Evolutionary conservation across 768 basidiomycete genomes (phyloP).

Genomic region (Tricholoma bakamatsutake): DNA sequence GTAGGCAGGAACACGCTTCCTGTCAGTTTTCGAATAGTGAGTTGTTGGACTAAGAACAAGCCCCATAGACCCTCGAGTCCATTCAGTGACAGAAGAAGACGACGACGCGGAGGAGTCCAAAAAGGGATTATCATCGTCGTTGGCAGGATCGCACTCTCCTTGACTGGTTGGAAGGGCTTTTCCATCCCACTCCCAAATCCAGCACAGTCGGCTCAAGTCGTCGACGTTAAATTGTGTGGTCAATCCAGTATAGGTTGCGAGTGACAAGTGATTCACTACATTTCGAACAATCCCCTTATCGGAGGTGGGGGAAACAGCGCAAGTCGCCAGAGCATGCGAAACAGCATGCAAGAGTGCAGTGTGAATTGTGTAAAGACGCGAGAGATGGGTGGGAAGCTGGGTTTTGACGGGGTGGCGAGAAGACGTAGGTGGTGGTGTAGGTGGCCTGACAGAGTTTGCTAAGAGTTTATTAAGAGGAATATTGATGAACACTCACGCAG

Average conservation of each 20-base stretch:
- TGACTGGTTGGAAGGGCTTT: slow-evolving; percentile 27
- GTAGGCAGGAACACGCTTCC: slow-evolving; percentile 71
- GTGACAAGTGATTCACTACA: slow-evolving; percentile 72
- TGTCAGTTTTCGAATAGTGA: slow-evolving; percentile 60
- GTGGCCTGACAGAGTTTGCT: slow-evolving; percentile 35
- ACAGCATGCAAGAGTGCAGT: slow-evolving; percentile 75
- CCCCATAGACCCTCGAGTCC: slow-evolving; percentile 79
- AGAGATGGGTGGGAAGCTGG: slow-evolving; percentile 50
- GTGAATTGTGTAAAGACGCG: slow-evolving; percentile 58
- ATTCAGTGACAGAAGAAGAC: slow-evolving; percentile 46
- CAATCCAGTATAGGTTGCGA: slow-evolving; percentile 64
- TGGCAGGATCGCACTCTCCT: slow-evolving; percentile 4
- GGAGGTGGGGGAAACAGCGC: slow-evolving; percentile 67
- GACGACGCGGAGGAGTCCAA: slow-evolving; percentile 28
- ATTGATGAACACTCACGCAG: slow-evolving; percentile 34
- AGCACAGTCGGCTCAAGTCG: slow-evolving; percentile 72
- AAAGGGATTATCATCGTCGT: slow-evolving; percentile 71
- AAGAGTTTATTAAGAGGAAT: neutral
- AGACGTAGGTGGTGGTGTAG: slow-evolving; percentile 51
- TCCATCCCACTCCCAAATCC: slow-evolving; percentile 88
- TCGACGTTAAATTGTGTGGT: slow-evolving; percentile 57
- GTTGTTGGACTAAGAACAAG: slow-evolving; percentile 67
- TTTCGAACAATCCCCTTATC: slow-evolving; percentile 74
- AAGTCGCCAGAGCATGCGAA: slow-evolving; percentile 80
- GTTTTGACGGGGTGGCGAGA: slow-evolving; percentile 25